Percentiles rank a stretch among this genome's conserved stretches.
These are phyloP conservation scores for Phoenix dactylifera DNA, from an alignment of 176 grass and related monocot genomes.

Conservation along the genomic window DNA sequence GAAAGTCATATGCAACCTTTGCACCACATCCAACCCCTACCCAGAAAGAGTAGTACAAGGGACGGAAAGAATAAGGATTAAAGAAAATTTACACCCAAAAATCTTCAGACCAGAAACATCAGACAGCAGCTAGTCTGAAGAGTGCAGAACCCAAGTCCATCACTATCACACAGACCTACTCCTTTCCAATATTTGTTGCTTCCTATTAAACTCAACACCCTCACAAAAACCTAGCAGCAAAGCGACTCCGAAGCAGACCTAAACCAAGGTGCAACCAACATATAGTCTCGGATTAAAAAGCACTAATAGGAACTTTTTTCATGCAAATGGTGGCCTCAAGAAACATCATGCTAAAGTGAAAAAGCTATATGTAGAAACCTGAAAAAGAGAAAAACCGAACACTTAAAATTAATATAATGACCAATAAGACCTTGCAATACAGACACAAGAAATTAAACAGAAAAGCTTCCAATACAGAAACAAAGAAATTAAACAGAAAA, in stretches of 20 bases:
- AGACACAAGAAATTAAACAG: no score
- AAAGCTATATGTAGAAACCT: no score
- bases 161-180: not conserved
- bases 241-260: not conserved
- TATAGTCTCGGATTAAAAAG: no score
- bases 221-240: not conserved
- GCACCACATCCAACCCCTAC: conserved; percentile 96
- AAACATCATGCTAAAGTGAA: no score
- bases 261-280: no score
- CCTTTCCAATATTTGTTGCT: not conserved
- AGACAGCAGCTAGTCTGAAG: conserved; percentile 27
- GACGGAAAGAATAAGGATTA: not conserved
- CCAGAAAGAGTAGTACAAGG: not conserved
- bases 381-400: no score
- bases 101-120: conserved; percentile 35
- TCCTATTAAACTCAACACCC: not conserved
- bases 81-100: conserved; percentile 27
- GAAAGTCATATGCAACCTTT: conserved; percentile 88
- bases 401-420: no score
- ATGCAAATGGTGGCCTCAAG: no score
- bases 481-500: no score
- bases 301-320: no score
- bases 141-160: conserved; percentile 56
- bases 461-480: no score
- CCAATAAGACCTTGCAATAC: no score